Evolutionary conservation across 2,329 filamentous ascomycete genomes (phyloP).

Genomic region (Trichoderma sp.): DNA sequence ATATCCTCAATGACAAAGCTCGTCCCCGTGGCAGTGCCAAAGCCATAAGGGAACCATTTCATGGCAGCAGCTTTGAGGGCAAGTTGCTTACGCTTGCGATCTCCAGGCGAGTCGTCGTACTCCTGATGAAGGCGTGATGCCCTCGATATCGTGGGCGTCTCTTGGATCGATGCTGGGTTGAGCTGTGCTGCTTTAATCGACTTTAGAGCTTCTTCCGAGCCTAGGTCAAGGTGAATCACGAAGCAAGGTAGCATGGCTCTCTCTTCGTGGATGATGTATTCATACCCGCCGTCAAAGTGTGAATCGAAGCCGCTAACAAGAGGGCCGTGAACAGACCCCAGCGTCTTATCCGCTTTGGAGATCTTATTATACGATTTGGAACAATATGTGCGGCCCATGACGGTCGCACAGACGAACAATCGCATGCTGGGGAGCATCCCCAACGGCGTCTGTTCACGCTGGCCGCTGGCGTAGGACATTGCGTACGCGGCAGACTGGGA

Average conservation of each 20-base stretch:
- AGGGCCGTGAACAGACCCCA: neutral
- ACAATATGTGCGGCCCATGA: constrained; percentile 42
- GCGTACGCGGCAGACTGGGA: constrained; percentile 41
- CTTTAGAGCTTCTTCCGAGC: neutral
- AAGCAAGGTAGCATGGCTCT: neutral
- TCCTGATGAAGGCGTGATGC: neutral
- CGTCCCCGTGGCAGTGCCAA: constrained; percentile 40
- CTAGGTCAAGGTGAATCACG: neutral
- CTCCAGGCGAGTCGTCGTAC: constrained; percentile 31
- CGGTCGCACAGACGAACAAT: constrained; percentile 43
- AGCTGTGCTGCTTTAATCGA: neutral
- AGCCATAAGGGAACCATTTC: constrained; percentile 49
- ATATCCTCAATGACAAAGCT: constrained; percentile 46
- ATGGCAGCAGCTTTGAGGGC: constrained; percentile 39
- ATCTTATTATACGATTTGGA: neutral
- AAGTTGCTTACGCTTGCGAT: constrained; percentile 36
- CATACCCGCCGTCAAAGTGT: neutral
- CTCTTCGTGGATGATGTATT: neutral
- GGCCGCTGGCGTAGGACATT: constrained; percentile 34
- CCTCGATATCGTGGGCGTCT: neutral
- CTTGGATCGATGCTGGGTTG: neutral
- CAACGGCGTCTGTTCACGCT: constrained; percentile 29
- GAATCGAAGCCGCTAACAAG: neutral
- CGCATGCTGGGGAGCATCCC: constrained; percentile 38
- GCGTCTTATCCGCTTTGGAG: constrained; percentile 18